These are phyloP conservation scores for Leccinum holopus DNA, from an alignment of 1,284 basidiomycete genomes.

Conservation along the genomic window DNA sequence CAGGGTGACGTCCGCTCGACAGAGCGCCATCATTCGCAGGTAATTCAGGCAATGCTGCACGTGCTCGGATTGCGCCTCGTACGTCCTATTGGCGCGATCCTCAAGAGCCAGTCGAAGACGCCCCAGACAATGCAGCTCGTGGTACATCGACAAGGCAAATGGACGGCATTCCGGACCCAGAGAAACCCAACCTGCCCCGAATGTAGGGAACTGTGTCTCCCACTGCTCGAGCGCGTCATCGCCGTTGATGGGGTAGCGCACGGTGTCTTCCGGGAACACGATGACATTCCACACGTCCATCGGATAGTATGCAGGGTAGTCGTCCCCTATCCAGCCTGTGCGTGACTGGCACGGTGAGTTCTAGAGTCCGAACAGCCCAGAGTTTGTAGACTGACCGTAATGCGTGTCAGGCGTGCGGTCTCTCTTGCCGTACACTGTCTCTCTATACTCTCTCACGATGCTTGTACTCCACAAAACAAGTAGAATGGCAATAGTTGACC, in stretches of 20 bases:
- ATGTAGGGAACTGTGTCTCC: conserved; percentile 25
- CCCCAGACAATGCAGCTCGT: conserved; percentile 36
- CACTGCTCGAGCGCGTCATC: conserved; percentile 23
- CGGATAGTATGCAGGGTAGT: conserved; percentile 29
- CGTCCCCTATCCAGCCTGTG: conserved; percentile 28
- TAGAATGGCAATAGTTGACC: conserved; percentile 22
- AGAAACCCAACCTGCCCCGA: conserved; percentile 27
- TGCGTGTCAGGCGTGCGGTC: conserved; percentile 3
- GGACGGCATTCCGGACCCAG: conserved; percentile 27
- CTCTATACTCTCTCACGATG: conserved; percentile 7
- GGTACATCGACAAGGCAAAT: conserved; percentile 34
- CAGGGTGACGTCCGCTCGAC: conserved; percentile 36
- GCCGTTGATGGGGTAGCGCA: conserved; percentile 29
- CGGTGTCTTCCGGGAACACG: conserved; percentile 29
- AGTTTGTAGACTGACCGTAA: conserved; percentile 20
- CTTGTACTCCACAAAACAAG: conserved; percentile 24
- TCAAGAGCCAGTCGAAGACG: conserved; percentile 25
- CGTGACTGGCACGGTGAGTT: conserved; percentile 6
- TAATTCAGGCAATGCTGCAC: conserved; percentile 41
- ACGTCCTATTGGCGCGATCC: conserved; percentile 18
- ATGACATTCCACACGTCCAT: conserved; percentile 23
- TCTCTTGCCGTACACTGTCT: not conserved
- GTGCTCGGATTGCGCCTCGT: conserved; percentile 38
- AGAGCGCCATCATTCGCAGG: conserved; percentile 35
- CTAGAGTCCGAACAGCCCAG: not conserved